Evolutionary conservation across 2,329 filamentous ascomycete genomes (phyloP).

Genomic region (Thermoascus crustaceus): DNA sequence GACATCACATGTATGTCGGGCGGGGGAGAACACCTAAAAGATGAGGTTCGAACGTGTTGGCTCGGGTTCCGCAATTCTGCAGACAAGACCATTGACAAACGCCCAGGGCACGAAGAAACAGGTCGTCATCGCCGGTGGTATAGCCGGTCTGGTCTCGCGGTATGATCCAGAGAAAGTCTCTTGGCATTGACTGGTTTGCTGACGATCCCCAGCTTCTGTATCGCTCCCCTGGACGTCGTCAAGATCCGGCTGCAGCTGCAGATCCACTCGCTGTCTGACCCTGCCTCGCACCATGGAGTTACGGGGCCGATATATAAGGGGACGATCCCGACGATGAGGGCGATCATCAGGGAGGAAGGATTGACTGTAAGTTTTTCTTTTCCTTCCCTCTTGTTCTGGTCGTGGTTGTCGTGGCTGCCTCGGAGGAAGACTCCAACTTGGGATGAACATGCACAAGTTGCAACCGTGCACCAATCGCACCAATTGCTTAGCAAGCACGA

Average conservation of each 20-base stretch:
- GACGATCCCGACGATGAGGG: conserved; percentile 63
- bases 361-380: conserved; percentile 46
- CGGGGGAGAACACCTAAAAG: conserved; percentile 55
- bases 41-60: conserved; percentile 47
- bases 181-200: too few relatives aligned
- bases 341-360: conserved; percentile 74
- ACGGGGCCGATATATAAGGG: conserved; percentile 55
- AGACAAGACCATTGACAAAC: background rate
- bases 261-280: conserved; percentile 72
- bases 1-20: conserved; percentile 53
- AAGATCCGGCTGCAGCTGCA: conserved; percentile 97
- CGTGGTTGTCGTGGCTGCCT: too few relatives aligned
- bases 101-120: conserved; percentile 58
- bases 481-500: too few relatives aligned
- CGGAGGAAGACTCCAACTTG: too few relatives aligned
- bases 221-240: conserved; percentile 92
- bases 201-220: conserved; percentile 66
- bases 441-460: too few relatives aligned
- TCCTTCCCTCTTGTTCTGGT: background rate
- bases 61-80: background rate
- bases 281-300: conserved; percentile 48
- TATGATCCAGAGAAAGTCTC: too few relatives aligned
- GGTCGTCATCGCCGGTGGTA: conserved; percentile 57
- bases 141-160: conserved; percentile 82
- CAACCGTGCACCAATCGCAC: too few relatives aligned